phyloP scores from a whole-genome alignment of 345 rosid species.

The Noccaea caerulescens region DNA sequence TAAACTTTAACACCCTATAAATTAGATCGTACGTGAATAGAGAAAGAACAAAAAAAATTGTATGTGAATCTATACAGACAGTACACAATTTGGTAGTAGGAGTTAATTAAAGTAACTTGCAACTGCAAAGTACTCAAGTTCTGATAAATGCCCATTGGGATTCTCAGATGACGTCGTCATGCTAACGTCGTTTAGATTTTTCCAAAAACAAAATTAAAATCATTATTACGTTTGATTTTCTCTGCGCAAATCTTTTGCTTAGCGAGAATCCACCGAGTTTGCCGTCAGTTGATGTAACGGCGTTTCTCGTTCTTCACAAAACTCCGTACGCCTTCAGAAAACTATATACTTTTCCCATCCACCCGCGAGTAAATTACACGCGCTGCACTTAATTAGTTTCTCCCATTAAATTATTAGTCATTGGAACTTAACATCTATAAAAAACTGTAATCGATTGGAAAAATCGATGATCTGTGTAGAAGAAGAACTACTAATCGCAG shows the following conservation, averaged over 20 bases:
- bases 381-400: background rate
- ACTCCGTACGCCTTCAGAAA: conserved; percentile 35
- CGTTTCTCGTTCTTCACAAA: conserved; percentile 46
- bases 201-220: background rate
- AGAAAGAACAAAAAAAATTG: background rate
- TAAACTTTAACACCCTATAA: too few relatives aligned
- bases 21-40: too few relatives aligned
- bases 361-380: conserved; percentile 26
- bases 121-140: conserved; percentile 36
- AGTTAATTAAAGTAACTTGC: conserved; percentile 28
- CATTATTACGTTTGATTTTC: conserved; percentile 35
- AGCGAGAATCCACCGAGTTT: conserved; percentile 37
- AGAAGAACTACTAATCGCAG: background rate
- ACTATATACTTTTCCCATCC: background rate
- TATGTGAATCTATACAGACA: background rate
- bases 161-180: conserved; percentile 46
- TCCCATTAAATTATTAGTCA: background rate
- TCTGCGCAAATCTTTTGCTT: conserved; percentile 48
- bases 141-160: conserved; percentile 38
- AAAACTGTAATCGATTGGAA: background rate
- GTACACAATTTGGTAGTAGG: conserved; percentile 22
- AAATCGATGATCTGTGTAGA: background rate
- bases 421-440: background rate
- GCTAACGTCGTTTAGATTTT: conserved; percentile 39
- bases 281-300: conserved; percentile 49